phyloP scores from a whole-genome alignment of 1,284 basidiomycete genomes.

The Ustilago lituana region DNA sequence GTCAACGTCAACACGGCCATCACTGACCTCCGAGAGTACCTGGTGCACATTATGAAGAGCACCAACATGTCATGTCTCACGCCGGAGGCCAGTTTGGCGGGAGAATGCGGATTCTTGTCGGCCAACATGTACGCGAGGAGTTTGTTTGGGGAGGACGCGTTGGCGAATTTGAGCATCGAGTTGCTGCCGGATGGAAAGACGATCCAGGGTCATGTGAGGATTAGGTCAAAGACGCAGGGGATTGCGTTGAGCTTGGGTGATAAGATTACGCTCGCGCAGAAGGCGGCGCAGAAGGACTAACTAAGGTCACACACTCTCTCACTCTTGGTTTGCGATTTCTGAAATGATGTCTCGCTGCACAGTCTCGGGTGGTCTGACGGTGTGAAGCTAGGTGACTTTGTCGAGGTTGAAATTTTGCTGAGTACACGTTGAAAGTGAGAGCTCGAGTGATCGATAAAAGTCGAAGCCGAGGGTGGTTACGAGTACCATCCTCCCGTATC shows the following conservation, averaged over 20 bases:
- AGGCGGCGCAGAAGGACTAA: constrained; percentile 27
- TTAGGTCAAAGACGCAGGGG: constrained; percentile 65
- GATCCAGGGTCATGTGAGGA: constrained; percentile 65
- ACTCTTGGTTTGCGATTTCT: too few relatives aligned
- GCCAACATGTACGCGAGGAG: constrained; percentile 93
- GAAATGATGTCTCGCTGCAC: too few relatives aligned
- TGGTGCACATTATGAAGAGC: constrained; percentile 81
- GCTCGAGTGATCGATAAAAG: too few relatives aligned
- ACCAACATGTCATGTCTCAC: constrained; percentile 98
- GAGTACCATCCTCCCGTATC: constrained; percentile 26
- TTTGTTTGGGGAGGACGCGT: constrained; percentile 94
- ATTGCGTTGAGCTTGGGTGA: constrained; percentile 94
- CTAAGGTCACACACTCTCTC: too few relatives aligned
- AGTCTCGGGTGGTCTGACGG: too few relatives aligned
- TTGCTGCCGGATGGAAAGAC: constrained; percentile 75
- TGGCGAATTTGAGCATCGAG: constrained; percentile 95
- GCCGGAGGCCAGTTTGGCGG: constrained; percentile 86
- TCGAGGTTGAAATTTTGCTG: too few relatives aligned
- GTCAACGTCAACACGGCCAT: constrained; percentile 88
- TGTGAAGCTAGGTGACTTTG: too few relatives aligned
- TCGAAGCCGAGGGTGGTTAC: too few relatives aligned
- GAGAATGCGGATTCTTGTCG: constrained; percentile 91
- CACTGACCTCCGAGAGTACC: constrained; percentile 81
- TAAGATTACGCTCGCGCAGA: constrained; percentile 72
- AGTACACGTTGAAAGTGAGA: too few relatives aligned